Conservation (phyloP, 176 grass and related monocot species). For the Aechmea fasciata region DNA sequence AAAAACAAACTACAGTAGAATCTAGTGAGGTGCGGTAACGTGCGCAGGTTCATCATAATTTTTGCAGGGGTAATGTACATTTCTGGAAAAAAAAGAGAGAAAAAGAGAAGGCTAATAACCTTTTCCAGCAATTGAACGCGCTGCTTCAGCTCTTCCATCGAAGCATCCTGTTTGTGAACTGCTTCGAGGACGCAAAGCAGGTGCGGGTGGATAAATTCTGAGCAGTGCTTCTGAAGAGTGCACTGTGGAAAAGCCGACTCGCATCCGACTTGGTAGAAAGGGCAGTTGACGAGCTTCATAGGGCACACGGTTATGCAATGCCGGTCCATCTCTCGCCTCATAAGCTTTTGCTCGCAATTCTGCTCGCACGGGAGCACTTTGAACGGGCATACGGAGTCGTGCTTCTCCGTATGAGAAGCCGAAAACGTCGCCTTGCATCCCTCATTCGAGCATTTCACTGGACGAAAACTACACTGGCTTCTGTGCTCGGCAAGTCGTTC, state of each 20-base stretch:
- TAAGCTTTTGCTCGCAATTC: slow-evolving; percentile 40
- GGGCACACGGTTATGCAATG: slow-evolving; percentile 81
- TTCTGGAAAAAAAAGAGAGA: not conserved
- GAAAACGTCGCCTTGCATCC: slow-evolving; percentile 50
- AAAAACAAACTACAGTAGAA: too few species aligned
- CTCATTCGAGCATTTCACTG: slow-evolving; percentile 41
- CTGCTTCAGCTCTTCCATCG: slow-evolving; percentile 43
- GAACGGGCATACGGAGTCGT: slow-evolving; percentile 44
- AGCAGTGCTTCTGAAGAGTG: slow-evolving; percentile 47
- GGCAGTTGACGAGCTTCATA: slow-evolving; percentile 81
- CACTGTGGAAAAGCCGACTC: slow-evolving; percentile 50
- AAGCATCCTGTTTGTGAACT: slow-evolving; percentile 48
- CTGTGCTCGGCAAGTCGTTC: slow-evolving; percentile 38
- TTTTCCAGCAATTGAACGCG: slow-evolving; percentile 49
- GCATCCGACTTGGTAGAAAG: slow-evolving; percentile 49
- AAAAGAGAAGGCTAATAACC: slow-evolving; percentile 42
- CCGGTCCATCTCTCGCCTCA: slow-evolving; percentile 76
- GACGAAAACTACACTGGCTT: slow-evolving; percentile 49
- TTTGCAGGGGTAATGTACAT: not conserved
- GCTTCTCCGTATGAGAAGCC: slow-evolving; percentile 37
- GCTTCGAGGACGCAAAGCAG: slow-evolving; percentile 45
- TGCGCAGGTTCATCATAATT: not conserved
- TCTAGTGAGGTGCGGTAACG: not conserved
- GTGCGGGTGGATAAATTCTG: slow-evolving; percentile 43
- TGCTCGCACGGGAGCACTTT: slow-evolving; percentile 77